Conservation (phyloP, 768 basidiomycete genomes). For the Tricholoma saponaceum region DNA sequence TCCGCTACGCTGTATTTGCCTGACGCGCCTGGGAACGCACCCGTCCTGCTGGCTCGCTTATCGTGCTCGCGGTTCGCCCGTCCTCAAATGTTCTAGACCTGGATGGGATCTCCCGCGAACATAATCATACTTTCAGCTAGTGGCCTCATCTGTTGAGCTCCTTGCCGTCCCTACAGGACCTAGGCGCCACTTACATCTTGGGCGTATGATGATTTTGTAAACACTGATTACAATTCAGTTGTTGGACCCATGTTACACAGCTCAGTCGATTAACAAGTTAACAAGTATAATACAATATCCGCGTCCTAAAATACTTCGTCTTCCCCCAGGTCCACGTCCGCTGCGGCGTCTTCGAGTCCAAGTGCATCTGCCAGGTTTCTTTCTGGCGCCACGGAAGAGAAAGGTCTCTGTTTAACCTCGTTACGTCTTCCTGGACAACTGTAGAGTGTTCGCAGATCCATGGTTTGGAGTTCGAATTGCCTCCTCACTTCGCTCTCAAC, state of each 20-base stretch:
- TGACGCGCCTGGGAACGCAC: background rate
- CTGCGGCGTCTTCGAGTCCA: background rate
- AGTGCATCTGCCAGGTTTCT: constrained; percentile 5
- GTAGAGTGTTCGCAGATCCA: constrained; percentile 20
- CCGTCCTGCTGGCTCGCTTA: background rate
- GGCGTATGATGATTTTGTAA: background rate
- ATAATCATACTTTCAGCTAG: background rate
- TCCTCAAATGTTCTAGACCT: background rate
- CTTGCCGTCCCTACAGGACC: background rate
- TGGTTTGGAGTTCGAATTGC: constrained; percentile 24
- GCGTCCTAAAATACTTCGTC: constrained; percentile 17
- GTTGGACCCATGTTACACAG: background rate
- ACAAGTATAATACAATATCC: background rate
- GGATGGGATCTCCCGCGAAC: background rate
- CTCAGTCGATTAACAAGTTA: background rate
- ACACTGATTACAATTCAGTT: background rate
- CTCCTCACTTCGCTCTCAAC: constrained; percentile 29
- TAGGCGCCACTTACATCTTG: background rate
- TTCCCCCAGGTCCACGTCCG: constrained; percentile 2
- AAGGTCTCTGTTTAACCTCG: background rate
- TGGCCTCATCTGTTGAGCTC: background rate
- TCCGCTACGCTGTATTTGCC: background rate
- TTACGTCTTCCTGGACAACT: background rate
- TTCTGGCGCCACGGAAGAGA: background rate
- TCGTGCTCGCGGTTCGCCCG: background rate